Evolutionary conservation across 2,329 filamentous ascomycete genomes (phyloP).

Genomic region (Hypoxylon sp.): DNA sequence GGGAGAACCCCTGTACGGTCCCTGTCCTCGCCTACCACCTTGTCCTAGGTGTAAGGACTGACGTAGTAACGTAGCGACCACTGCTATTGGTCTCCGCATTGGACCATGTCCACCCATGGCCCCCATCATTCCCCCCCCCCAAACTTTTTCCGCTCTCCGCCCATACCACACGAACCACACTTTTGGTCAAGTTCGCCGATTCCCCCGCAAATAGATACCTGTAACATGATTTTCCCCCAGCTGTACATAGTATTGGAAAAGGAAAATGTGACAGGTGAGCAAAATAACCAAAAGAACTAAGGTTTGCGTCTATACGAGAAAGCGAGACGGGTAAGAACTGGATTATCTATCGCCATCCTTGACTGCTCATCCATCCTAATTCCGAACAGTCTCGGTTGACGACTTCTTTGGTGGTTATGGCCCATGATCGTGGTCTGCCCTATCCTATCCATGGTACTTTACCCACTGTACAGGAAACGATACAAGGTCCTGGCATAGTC

Average conservation of each 20-base stretch:
- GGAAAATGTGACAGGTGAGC: neutral
- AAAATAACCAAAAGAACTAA: neutral
- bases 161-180: constrained; percentile 1
- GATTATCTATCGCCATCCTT: neutral
- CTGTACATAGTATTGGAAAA: neutral
- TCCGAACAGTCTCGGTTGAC: neutral
- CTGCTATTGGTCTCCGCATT: constrained; percentile 37
- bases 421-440: neutral
- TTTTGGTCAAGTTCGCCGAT: constrained; percentile 1
- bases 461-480: neutral
- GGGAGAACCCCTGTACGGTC: constrained; percentile 12
- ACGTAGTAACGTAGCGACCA: neutral
- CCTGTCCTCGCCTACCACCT: neutral
- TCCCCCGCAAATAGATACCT: neutral
- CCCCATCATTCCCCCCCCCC: constrained; percentile 4
- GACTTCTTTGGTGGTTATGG: neutral
- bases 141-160: constrained; percentile 2
- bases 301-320: neutral
- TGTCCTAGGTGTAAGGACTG: neutral
- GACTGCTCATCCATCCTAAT: neutral
- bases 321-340: neutral
- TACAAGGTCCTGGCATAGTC: neutral
- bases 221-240: neutral
- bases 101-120: constrained; percentile 20
- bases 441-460: neutral